A percentile compares a stretch with the other conserved stretches of the same genome.
phyloP scores from a whole-genome alignment of 2,329 filamentous ascomycete species.

The Talaromyces atroroseus region DNA sequence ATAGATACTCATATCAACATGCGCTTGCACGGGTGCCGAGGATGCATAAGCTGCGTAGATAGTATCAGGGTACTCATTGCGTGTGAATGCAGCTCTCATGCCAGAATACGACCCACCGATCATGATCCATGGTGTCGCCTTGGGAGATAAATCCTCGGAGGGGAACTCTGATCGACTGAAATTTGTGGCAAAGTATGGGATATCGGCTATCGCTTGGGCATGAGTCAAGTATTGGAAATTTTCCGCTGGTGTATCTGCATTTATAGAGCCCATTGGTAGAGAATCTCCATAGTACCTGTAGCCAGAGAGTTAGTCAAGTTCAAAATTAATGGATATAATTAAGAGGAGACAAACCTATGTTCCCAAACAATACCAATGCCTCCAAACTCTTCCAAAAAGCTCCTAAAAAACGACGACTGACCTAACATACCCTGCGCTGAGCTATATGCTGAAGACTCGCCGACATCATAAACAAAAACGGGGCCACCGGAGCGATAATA shows the following conservation, averaged over 20 bases:
- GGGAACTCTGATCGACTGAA: slow-evolving; percentile 30
- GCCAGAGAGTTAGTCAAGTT: slow-evolving; percentile 2
- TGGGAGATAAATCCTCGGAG: slow-evolving; percentile 34
- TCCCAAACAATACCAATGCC: slow-evolving; percentile 39
- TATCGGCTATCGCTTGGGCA: slow-evolving; percentile 41
- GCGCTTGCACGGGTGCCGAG: slow-evolving; percentile 43
- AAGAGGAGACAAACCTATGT: slow-evolving; percentile 31
- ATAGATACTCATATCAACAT: slow-evolving; percentile 47
- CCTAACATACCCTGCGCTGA: slow-evolving; percentile 36
- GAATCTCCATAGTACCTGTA: slow-evolving; percentile 40
- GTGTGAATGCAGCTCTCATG: slow-evolving; percentile 39
- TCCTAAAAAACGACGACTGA: slow-evolving; percentile 25
- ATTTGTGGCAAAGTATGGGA: slow-evolving; percentile 40
- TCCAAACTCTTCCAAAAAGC: slow-evolving; percentile 31
- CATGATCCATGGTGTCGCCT: slow-evolving; percentile 42
- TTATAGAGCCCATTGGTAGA: slow-evolving; percentile 31
- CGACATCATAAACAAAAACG: slow-evolving; percentile 45
- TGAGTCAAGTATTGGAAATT: slow-evolving; percentile 40
- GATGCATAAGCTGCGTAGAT: slow-evolving; percentile 39
- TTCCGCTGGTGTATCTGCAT: slow-evolving; percentile 31
- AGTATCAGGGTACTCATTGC: slow-evolving; percentile 39
- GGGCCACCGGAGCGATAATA: slow-evolving; percentile 53
- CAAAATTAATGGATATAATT: not conserved
- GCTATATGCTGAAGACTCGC: slow-evolving; percentile 39
- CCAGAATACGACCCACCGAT: slow-evolving; percentile 44